These are phyloP conservation scores for Vitis amurensis DNA, from an alignment of 164 flowering plant genomes.

Conservation along the genomic window DNA sequence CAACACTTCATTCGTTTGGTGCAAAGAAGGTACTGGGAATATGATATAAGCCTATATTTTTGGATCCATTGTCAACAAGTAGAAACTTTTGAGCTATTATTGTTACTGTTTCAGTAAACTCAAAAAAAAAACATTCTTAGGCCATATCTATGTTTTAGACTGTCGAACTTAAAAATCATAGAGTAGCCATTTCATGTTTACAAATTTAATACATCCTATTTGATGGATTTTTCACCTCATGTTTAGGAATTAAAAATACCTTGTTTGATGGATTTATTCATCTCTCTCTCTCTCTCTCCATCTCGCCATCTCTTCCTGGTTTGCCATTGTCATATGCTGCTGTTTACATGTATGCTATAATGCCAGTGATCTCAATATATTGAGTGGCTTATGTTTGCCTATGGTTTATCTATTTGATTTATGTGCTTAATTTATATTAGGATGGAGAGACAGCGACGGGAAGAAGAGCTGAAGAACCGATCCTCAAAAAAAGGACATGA, in stretches of 20 bases:
- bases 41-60: neutral
- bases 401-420: neutral
- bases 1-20: constrained; percentile 97
- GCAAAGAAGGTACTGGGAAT: constrained; percentile 70
- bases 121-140: too few species aligned
- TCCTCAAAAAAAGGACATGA: constrained; percentile 80
- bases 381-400: neutral
- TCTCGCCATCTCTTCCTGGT: neutral
- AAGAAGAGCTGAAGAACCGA: constrained; percentile 75
- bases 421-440: constrained; percentile 32
- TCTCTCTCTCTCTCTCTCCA: too few species aligned
- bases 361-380: too few species aligned
- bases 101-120: too few species aligned
- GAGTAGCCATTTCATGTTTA: neutral
- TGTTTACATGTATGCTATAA: neutral
- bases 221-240: too few species aligned
- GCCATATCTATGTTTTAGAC: too few species aligned
- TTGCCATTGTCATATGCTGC: neutral
- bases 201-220: too few species aligned
- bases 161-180: neutral
- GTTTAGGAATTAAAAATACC: too few species aligned
- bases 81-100: neutral
- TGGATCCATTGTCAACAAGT: neutral
- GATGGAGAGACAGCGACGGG: constrained; percentile 98
- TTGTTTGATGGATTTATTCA: too few species aligned